Evolutionary conservation across 73 alveolate species (phyloP).

Genomic region (Tetrahymena thermophila): DNA sequence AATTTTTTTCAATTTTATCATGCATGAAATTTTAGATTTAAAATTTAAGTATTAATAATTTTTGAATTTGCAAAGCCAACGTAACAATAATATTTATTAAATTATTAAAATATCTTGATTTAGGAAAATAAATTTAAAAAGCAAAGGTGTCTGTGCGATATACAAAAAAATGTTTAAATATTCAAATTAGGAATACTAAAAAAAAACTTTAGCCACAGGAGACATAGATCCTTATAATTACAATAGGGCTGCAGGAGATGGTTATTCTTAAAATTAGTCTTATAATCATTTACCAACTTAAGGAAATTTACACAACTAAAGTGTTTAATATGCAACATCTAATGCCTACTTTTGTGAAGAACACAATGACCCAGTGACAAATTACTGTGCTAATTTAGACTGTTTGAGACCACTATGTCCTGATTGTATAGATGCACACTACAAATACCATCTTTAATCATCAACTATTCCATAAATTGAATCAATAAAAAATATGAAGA

Average conservation of each 20-base stretch:
- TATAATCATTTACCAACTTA: background rate
- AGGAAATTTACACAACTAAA: background rate
- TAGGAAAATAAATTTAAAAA: background rate
- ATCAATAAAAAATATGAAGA: constrained; percentile 14
- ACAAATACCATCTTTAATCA: background rate
- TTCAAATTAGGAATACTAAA: background rate
- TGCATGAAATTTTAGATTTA: background rate
- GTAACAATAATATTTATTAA: background rate
- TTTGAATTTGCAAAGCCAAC: background rate
- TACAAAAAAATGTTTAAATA: background rate
- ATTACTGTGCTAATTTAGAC: constrained; percentile 31
- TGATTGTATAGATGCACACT: constrained; percentile 34
- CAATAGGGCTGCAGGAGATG: background rate
- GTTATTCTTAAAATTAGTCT: background rate
- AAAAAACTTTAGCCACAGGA: background rate
- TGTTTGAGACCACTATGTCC: constrained; percentile 36
- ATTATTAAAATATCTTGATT: background rate
- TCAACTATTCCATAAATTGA: constrained; percentile 16
- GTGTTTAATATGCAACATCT: background rate
- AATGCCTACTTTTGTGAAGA: constrained; percentile 1
- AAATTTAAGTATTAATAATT: background rate
- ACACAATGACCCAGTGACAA: constrained; percentile 21
- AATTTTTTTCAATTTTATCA: background rate
- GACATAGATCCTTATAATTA: background rate
- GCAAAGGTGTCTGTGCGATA: background rate